Evolutionary conservation across 176 grass and related monocot species (phyloP).

Genomic region (Carex parvula): DNA sequence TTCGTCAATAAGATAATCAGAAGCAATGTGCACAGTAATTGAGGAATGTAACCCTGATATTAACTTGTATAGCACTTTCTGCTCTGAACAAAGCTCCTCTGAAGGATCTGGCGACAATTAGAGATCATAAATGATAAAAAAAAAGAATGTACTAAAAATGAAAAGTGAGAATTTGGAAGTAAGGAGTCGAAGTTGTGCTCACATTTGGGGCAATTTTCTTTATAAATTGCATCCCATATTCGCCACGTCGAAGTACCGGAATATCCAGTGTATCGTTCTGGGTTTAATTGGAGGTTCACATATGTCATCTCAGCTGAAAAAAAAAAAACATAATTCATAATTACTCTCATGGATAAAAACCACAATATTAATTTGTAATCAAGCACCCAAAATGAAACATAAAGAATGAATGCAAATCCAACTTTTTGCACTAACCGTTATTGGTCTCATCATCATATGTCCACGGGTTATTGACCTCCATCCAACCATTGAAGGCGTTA

Average conservation of each 20-base stretch:
- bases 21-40: slow-evolving; percentile 98
- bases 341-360: slow-evolving; percentile 11
- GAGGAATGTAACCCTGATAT: slow-evolving; percentile 96
- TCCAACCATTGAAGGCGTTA: slow-evolving; percentile 80
- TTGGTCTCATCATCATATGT: slow-evolving; percentile 96
- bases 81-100: slow-evolving; percentile 80
- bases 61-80: slow-evolving; percentile 83
- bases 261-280: slow-evolving; percentile 97
- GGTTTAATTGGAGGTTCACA: slow-evolving; percentile 87
- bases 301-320: slow-evolving; percentile 84
- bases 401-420: background rate
- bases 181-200: slow-evolving; percentile 19
- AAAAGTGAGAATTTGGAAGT: slow-evolving; percentile 7
- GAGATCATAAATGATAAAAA: background rate
- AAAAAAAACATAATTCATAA: slow-evolving; percentile 11
- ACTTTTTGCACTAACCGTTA: slow-evolving; percentile 42
- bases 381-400: background rate
- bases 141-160: background rate
- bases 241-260: slow-evolving; percentile 73
- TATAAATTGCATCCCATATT: slow-evolving; percentile 96
- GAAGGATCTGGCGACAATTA: slow-evolving; percentile 66
- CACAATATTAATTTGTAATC: background rate
- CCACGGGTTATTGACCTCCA: slow-evolving; percentile 94
- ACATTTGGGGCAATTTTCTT: slow-evolving; percentile 99
- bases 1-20: slow-evolving; percentile 67